phyloP scores from a whole-genome alignment of 306 rosid genomes.

The Pyrus betulifolia region DNA sequence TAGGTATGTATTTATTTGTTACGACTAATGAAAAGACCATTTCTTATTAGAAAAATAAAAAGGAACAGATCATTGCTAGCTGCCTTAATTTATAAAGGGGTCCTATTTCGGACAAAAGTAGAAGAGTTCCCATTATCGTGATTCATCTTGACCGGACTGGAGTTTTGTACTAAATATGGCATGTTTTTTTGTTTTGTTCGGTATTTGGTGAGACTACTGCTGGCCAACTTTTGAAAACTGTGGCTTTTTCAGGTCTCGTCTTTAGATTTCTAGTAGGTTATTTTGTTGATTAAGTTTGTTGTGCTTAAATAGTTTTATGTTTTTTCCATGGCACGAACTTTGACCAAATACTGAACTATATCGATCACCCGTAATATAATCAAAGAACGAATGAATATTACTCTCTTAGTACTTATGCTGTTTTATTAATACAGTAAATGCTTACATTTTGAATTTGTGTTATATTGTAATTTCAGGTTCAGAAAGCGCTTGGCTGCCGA shows the following conservation, averaged over 20 bases:
- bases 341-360: background rate
- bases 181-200: background rate
- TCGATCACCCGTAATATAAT: background rate
- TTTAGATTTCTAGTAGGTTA: background rate
- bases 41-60: too few species aligned
- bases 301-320: background rate
- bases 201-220: background rate
- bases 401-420: too few species aligned
- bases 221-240: too few species aligned
- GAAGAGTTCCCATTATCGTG: background rate
- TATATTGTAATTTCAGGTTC: conserved; percentile 33
- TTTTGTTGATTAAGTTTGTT: background rate
- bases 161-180: background rate
- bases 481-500: conserved; percentile 80
- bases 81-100: too few species aligned
- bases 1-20: background rate
- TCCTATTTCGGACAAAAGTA: too few species aligned
- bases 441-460: conserved; percentile 1
- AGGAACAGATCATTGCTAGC: too few species aligned
- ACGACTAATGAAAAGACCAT: background rate
- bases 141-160: background rate
- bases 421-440: background rate
- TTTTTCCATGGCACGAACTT: background rate
- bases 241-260: too few species aligned
- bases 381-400: background rate